Evolutionary conservation across 805 yeast genomes (phyloP), one percentile per base, ranked within the genome.

Genomic region (Candida insectorum): DNA sequence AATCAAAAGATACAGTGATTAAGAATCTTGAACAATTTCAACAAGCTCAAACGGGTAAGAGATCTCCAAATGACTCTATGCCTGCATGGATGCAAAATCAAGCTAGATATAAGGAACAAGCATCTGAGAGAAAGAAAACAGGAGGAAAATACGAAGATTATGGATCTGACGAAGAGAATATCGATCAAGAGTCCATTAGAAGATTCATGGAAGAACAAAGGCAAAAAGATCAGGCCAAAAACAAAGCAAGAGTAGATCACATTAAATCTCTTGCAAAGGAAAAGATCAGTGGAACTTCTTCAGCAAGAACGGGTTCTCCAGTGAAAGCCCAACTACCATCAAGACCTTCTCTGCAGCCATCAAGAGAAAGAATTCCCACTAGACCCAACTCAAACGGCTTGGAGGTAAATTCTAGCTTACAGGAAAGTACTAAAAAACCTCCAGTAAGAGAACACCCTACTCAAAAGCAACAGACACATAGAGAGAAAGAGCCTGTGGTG

Each of bases 61-160:
- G 38, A 25, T 20, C 35, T 2, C 50, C 51, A 9, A 50, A 49
- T 26, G 53, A 55, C 25, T 54, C 56, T 30, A 51, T 62, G 43
- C 95, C 95, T 0, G 76, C 80, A 2, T 85, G 95, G 95, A 80
- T 85, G 88, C 69, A 62, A 36, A 71, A 75, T 39, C 80, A 75
- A 45, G 64, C 58, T 10, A 61, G 49, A 44, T 70, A 79, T 44
- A 73, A 66, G 36, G 60, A 61, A 8, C 57, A 54, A 15, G 70
- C 69, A 3, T 28, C 51, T 3, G 69, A 65, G 31, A 51, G 52
- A 28, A 50, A 42, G 31, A 37, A 42, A n/a, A 53, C 42, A 12
- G 65, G 68, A 3, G 65, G 62, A 7, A 59, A 56, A 9, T 58
- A 47, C 24, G 67, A 62, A 14, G 70, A 72, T 19, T 74, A 69